These are phyloP conservation scores for Punctularia strigosozonata DNA, from an alignment of 768 basidiomycete genomes.

Conservation along the genomic window DNA sequence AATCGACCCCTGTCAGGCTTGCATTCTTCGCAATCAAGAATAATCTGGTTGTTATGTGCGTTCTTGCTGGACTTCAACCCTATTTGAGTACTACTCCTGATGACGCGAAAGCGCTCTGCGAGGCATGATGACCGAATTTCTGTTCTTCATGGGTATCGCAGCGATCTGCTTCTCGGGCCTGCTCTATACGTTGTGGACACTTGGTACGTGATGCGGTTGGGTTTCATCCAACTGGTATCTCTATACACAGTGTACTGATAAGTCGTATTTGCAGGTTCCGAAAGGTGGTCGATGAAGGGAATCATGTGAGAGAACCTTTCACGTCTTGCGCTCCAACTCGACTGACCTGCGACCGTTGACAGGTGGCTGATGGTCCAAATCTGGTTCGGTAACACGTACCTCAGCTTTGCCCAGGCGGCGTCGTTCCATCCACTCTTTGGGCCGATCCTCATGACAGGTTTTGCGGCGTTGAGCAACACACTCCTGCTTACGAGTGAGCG, in stretches of 20 bases:
- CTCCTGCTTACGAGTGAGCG: conserved; percentile 67
- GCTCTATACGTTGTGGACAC: conserved; percentile 38
- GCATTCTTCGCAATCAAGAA: conserved; percentile 76
- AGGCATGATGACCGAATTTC: conserved; percentile 72
- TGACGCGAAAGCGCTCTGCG: conserved; percentile 70
- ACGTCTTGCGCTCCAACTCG: background rate
- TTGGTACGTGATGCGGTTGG: too few relatives aligned
- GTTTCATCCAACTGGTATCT: too few relatives aligned
- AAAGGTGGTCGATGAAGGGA: too few relatives aligned
- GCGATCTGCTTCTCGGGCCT: conserved; percentile 75
- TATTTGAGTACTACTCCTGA: too few relatives aligned
- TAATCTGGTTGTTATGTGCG: conserved; percentile 69
- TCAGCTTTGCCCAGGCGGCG: conserved; percentile 32
- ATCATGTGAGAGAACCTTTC: background rate
- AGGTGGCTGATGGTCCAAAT: conserved; percentile 76
- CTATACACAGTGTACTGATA: too few relatives aligned
- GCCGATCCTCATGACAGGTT: conserved; percentile 68
- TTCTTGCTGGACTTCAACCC: conserved; percentile 1
- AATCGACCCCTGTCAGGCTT: conserved; percentile 26
- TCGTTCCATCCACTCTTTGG: conserved; percentile 51
- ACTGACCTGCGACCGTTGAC: background rate
- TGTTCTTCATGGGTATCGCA: conserved; percentile 71
- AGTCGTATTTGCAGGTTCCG: conserved; percentile 18
- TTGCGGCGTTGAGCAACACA: conserved; percentile 71
- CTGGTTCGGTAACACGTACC: conserved; percentile 73